These are phyloP conservation scores for Vararia minispora DNA, from an alignment of 768 basidiomycete species.

Conservation along the genomic window DNA sequence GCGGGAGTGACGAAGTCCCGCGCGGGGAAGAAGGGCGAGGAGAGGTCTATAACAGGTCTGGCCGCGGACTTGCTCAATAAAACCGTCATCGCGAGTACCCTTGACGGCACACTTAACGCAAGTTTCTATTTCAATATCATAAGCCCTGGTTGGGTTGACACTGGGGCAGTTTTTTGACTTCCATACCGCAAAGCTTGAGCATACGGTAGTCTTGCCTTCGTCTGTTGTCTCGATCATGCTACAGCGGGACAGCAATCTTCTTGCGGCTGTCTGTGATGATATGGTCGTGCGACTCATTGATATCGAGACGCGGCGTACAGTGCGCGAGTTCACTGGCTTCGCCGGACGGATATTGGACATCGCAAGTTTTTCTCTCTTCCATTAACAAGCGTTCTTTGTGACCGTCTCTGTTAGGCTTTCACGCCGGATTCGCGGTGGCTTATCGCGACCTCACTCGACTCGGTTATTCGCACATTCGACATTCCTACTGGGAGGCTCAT, in stretches of 20 bases:
- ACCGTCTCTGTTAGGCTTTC: constrained; percentile 72
- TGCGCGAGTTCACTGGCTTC: constrained; percentile 83
- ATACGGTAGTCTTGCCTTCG: constrained; percentile 58
- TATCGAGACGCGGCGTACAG: constrained; percentile 78
- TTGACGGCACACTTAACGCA: constrained; percentile 86
- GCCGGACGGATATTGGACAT: constrained; percentile 81
- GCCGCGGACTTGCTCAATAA: constrained; percentile 81
- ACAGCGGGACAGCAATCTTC: constrained; percentile 75
- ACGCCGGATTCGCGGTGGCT: constrained; percentile 96
- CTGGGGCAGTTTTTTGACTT: constrained; percentile 86
- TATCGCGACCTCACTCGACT: constrained; percentile 79
- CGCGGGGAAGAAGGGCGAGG: constrained; percentile 23
- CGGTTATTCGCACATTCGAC: constrained; percentile 89
- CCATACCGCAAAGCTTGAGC: constrained; percentile 66
- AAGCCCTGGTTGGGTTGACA: not conserved
- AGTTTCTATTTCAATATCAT: constrained; percentile 20
- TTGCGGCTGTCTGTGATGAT: constrained; percentile 83
- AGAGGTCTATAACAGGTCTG: constrained; percentile 67
- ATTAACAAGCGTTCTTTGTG: too few species aligned
- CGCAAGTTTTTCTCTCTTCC: constrained; percentile 32
- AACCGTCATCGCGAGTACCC: constrained; percentile 69
- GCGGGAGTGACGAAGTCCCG: constrained; percentile 34
- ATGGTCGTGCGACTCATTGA: constrained; percentile 78
- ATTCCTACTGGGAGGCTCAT: constrained; percentile 88
- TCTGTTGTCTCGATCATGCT: constrained; percentile 59